Conservation (phyloP, 73 alveolate genomes). For the Symbiodinium pilosum region DNA sequence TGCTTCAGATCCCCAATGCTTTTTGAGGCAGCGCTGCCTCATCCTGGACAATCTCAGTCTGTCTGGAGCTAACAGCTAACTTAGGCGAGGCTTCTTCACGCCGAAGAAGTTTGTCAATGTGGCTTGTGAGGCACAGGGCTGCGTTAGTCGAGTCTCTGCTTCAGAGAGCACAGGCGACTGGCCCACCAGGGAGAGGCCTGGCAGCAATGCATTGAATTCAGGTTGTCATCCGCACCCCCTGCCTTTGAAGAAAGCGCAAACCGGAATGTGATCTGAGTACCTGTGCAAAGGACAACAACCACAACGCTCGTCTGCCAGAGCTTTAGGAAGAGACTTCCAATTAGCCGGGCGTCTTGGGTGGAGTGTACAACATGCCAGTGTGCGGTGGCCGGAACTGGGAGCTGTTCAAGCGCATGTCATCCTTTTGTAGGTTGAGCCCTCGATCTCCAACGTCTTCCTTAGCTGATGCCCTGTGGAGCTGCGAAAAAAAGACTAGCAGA, state of each 20-base stretch:
- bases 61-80: too few species aligned
- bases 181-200: background rate
- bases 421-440: constrained; percentile 47
- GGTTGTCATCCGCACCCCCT: too few species aligned
- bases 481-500: background rate
- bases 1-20: too few species aligned
- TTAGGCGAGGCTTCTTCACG: constrained; percentile 9
- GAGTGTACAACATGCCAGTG: constrained; percentile 70
- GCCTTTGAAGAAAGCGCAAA: constrained; percentile 51
- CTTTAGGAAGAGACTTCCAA: background rate
- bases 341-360: too few species aligned
- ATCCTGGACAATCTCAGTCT: too few species aligned
- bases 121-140: constrained; percentile 36
- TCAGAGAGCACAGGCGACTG: background rate
- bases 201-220: too few species aligned
- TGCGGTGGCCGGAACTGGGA: constrained; percentile 66
- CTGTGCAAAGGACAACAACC: too few species aligned
- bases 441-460: constrained; percentile 16
- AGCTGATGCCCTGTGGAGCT: background rate
- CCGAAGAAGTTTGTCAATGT: background rate
- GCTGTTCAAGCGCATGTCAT: constrained; percentile 51
- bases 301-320: background rate
- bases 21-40: too few species aligned
- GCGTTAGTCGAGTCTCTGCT: background rate
- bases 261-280: constrained; percentile 80